Conservation (phyloP, 1,139 yeast species). For the Pneumocystis carinii region DNA sequence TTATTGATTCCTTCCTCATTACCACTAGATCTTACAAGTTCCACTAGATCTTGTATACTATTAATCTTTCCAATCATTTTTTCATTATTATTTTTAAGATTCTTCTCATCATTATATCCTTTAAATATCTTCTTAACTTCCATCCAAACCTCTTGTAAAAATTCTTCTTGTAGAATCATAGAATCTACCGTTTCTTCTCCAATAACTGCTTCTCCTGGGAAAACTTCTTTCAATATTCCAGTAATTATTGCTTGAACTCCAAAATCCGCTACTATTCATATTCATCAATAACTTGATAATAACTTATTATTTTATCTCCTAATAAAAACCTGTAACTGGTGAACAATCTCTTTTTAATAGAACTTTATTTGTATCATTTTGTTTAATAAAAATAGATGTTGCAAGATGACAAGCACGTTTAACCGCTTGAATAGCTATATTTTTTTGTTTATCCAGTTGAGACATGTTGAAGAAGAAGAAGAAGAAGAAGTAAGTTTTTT, state of each 20-base stretch:
- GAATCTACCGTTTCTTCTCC: conserved; percentile 85
- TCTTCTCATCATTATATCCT: conserved; percentile 20
- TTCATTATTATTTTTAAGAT: conserved; percentile 32
- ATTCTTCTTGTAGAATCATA: conserved; percentile 36
- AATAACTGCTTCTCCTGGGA: conserved; percentile 73
- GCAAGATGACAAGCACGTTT: neutral
- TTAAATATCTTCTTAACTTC: conserved; percentile 19
- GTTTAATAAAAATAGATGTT: neutral
- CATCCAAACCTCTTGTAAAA: conserved; percentile 30
- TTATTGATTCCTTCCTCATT: too few relatives aligned
- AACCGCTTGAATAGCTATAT: neutral
- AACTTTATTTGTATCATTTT: too few relatives aligned
- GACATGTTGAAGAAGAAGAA: too few relatives aligned
- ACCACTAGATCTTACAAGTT: too few relatives aligned
- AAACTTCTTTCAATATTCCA: conserved; percentile 60
- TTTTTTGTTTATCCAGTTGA: too few relatives aligned
- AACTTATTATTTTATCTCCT: too few relatives aligned
- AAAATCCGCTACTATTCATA: conserved; percentile 58
- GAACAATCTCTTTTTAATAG: conserved; percentile 73
- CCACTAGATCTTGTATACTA: too few relatives aligned
- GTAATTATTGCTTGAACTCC: conserved; percentile 91
- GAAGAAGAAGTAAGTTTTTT: too few relatives aligned
- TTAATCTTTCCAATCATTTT: conserved; percentile 57
- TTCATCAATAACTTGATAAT: too few relatives aligned
- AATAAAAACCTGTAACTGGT: conserved; percentile 54